Evolutionary conservation across 108 stramenopile species (phyloP).

Genomic region (Skeletonema potamos): DNA sequence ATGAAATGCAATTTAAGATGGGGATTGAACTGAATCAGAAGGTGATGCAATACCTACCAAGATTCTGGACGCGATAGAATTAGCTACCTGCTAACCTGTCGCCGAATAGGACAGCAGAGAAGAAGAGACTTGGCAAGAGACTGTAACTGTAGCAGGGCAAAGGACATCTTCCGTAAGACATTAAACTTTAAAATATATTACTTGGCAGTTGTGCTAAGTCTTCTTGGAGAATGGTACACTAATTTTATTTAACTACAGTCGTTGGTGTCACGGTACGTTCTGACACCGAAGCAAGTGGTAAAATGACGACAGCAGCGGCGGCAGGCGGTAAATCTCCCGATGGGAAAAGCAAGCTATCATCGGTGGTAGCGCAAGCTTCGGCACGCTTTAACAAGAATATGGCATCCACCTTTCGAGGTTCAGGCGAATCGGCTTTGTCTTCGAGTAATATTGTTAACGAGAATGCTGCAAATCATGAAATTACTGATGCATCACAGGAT

Average conservation of each 20-base stretch:
- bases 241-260: too few species aligned
- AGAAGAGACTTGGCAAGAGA: too few species aligned
- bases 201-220: too few species aligned
- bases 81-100: too few species aligned
- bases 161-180: too few species aligned
- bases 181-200: too few species aligned
- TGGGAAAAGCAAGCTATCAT: neutral
- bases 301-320: neutral
- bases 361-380: neutral
- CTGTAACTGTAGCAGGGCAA: too few species aligned
- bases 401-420: neutral
- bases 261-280: too few species aligned
- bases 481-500: neutral
- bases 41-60: conserved; percentile 72
- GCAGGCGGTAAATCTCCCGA: neutral
- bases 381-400: neutral
- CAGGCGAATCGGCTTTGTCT: neutral
- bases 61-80: conserved; percentile 77
- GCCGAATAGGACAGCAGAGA: too few species aligned
- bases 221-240: too few species aligned
- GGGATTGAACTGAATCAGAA: conserved; percentile 70
- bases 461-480: neutral
- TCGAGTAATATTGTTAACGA: neutral
- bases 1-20: conserved; percentile 77
- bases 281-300: too few species aligned